Conservation (phyloP, 768 basidiomycete species). For the Rubroboletus pulcherrimus region DNA sequence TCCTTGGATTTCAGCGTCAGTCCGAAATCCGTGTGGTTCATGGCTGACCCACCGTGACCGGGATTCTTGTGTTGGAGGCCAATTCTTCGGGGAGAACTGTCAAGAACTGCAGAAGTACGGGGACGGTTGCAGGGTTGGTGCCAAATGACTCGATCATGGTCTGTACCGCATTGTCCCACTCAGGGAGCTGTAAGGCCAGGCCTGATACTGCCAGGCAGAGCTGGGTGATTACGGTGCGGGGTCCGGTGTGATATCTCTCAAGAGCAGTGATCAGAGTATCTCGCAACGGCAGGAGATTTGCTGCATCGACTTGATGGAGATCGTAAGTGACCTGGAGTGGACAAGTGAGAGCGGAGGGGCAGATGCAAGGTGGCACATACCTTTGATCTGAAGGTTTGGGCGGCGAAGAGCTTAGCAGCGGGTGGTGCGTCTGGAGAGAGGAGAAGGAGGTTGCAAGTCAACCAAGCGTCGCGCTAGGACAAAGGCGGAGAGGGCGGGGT, state of each 20-base stretch:
- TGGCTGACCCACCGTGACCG: slow-evolving; percentile 68
- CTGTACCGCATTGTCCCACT: slow-evolving; percentile 80
- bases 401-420: slow-evolving; percentile 88
- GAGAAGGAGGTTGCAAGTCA: slow-evolving; percentile 88
- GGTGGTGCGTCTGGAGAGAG: slow-evolving; percentile 71
- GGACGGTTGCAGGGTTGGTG: slow-evolving; percentile 77
- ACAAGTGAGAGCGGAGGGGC: slow-evolving; percentile 31
- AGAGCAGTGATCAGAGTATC: slow-evolving; percentile 84
- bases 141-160: slow-evolving; percentile 84
- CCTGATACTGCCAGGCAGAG: slow-evolving; percentile 88
- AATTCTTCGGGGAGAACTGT: slow-evolving; percentile 90
- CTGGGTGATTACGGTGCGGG: slow-evolving; percentile 82
- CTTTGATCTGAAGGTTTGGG: slow-evolving; percentile 95
- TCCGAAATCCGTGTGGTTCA: background rate
- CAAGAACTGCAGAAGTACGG: slow-evolving; percentile 82
- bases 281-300: slow-evolving; percentile 72
- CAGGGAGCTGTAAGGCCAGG: slow-evolving; percentile 82
- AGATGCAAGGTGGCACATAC: slow-evolving; percentile 41
- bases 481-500: slow-evolving; percentile 43
- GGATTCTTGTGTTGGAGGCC: slow-evolving; percentile 78
- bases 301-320: slow-evolving; percentile 77
- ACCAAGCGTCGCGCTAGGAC: slow-evolving; percentile 94
- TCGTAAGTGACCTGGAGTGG: slow-evolving; percentile 84
- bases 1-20: slow-evolving; percentile 45
- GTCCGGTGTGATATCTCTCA: slow-evolving; percentile 67